A percentile compares a stretch with the other conserved stretches of the same genome.
Evolutionary conservation across 2,329 filamentous ascomycete genomes (phyloP).

Genomic region (Didymella sp.): DNA sequence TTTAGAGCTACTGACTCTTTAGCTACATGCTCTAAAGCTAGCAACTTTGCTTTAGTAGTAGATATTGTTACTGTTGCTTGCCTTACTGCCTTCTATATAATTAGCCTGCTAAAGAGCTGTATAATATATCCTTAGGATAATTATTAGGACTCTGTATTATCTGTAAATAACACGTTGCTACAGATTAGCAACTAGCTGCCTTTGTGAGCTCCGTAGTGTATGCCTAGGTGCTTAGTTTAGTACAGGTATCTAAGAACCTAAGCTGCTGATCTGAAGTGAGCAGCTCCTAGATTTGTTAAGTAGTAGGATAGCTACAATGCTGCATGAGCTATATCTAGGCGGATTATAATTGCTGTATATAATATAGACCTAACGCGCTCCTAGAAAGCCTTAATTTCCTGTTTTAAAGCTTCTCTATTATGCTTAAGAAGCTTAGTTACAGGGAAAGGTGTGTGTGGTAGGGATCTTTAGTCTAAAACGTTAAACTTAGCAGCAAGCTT

Average conservation of each 20-base stretch:
- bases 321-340: background rate
- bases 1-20: background rate
- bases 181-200: too few species aligned
- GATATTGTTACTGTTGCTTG: background rate
- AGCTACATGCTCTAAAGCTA: background rate
- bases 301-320: background rate
- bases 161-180: background rate
- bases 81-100: background rate
- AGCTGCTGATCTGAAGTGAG: background rate
- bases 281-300: background rate
- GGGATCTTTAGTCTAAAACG: background rate
- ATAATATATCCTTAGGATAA: background rate
- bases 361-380: background rate
- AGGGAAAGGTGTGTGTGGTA: background rate
- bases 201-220: background rate
- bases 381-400: background rate
- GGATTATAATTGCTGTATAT: background rate
- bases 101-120: background rate
- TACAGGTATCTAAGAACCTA: background rate
- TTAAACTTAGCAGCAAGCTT: background rate
- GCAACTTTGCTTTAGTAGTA: background rate
- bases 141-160: background rate
- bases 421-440: background rate
- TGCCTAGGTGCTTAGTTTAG: background rate
- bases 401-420: background rate